Evolutionary conservation across 2,329 filamentous ascomycete genomes (phyloP), one percentile per base, ranked within the genome.

Genomic region (Pyricularia sp.): DNA sequence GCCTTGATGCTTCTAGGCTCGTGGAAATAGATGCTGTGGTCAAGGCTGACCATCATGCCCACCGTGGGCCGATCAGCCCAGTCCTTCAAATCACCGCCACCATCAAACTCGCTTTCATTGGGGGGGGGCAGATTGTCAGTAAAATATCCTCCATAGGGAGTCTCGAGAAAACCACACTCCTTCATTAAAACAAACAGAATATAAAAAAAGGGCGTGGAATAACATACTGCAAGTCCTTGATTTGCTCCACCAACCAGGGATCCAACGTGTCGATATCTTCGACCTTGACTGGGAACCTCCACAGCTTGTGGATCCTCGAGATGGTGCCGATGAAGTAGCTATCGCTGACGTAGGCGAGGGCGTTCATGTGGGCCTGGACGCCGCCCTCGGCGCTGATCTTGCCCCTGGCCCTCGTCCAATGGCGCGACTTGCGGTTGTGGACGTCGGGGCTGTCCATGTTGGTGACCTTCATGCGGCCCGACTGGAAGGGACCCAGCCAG

Each of bases 241-340:
- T 70, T 64, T 76, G 73, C 30, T 72, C 71, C 66, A 73, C 72
- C 65, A 77, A 65, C 31, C 77, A 77, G 22, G 63, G 64, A 6
- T 68, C 66, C 65, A 90, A 66, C 62, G 75, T 75, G 16, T 82
- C 73, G 66, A 84, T 74, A 16, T 84, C 79, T 65, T 81, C 76
- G 1, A 81, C 80, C 13, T 78, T 67, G 62, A 80, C 82, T 0
- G 83, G 84, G 73, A 90, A 91, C 16, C 90, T 82, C 83, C 89
- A 93, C 44, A 97, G 81, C 65, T 85, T 83, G 75, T 97, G 93
- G 65, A 93, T 87, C 24, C 91, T 85, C 31, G 88, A 81, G 8
- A 97, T 85, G 1, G 93, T 97, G 53, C 90, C 93, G 74, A 97
- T 93, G 77, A 99, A 97, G 78, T 90, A 94, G 72, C 84, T 89